Conservation (phyloP, 768 basidiomycete species). For the Xerocomellus intermedius region DNA sequence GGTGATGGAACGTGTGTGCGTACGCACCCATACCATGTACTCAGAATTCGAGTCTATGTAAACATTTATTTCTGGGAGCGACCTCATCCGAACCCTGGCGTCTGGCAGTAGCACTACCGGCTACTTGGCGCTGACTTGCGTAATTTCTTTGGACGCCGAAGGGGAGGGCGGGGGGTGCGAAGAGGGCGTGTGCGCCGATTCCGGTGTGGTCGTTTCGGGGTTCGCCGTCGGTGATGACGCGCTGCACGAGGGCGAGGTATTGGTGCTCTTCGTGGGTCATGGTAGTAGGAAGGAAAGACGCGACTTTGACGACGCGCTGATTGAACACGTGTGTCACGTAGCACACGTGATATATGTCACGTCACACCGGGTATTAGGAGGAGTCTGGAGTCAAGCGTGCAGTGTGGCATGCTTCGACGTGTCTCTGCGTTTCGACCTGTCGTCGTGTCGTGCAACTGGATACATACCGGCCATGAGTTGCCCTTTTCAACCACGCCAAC, state of each 20-base stretch:
- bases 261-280: conserved; percentile 41
- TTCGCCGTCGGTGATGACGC: conserved; percentile 75
- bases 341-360: too few species aligned
- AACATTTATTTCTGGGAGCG: too few species aligned
- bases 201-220: conserved; percentile 88
- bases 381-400: not conserved
- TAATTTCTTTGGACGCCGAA: conserved; percentile 61
- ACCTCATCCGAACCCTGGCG: too few species aligned
- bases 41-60: too few species aligned
- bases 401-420: conserved; percentile 4
- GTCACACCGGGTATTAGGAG: not conserved
- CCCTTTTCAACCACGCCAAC: not conserved
- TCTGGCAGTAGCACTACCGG: too few species aligned
- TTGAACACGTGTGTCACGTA: too few species aligned
- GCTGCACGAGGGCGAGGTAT: conserved; percentile 80
- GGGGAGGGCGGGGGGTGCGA: conserved; percentile 86
- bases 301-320: too few species aligned
- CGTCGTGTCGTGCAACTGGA: conserved; percentile 2
- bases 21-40: too few species aligned
- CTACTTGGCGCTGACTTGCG: too few species aligned
- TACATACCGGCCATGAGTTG: not conserved
- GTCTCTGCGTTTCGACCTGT: conserved; percentile 3
- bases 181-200: conserved; percentile 88
- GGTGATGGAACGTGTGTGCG: too few species aligned
- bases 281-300: too few species aligned